Evolutionary conservation across 2,329 filamentous ascomycete species (phyloP), one percentile per base, ranked within the genome.

Genomic region (Alternaria sp.): DNA sequence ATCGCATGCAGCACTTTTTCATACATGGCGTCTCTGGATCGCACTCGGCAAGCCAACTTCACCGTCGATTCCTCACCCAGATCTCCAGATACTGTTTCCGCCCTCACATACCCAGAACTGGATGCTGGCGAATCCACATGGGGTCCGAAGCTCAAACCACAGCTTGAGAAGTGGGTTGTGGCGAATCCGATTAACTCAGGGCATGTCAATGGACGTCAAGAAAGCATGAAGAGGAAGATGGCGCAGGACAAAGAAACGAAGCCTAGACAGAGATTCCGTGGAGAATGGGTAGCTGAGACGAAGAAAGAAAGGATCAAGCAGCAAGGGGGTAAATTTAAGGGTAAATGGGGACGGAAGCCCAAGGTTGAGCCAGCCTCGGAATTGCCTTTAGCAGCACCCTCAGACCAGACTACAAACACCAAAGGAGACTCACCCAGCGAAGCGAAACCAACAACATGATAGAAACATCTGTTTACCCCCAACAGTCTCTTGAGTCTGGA

Each of bases 291-390:
- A 4, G 73, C 71, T 3, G 63, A 64, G 1, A 73, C 70, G 5
- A 74, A 72, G 55, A 62, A 64, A 56, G 74, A 73, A 36, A 66
- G 74, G 22, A 72, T 74, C 7, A 68, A 67, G 56, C 74, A 76
- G 49, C 73, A 75, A 54, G 70, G 70, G 12, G 70, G 70, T 18
- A 71, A 67, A 32, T 72, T 59, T 45, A 72, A 72, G 41, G 70
- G 70, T 5, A 72, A 72, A 64, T 73, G 65, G 66, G 60, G 65
- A 18, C 57, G 62, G 32, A 73, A 65, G 54, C 54, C 27, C 45
- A 53, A 54, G 30, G 18, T 38, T 9, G 36, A 45, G 8, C 14
- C 28, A 12, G 12, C 40, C 11, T 25, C 40, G 14, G 40, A 25
- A 43, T 43, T 43, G 40, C 40, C 40, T 16, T 25, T 6, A 25